phyloP scores from a whole-genome alignment of 148 eudicot genomes.

The Tetragonia tetragonoides region DNA sequence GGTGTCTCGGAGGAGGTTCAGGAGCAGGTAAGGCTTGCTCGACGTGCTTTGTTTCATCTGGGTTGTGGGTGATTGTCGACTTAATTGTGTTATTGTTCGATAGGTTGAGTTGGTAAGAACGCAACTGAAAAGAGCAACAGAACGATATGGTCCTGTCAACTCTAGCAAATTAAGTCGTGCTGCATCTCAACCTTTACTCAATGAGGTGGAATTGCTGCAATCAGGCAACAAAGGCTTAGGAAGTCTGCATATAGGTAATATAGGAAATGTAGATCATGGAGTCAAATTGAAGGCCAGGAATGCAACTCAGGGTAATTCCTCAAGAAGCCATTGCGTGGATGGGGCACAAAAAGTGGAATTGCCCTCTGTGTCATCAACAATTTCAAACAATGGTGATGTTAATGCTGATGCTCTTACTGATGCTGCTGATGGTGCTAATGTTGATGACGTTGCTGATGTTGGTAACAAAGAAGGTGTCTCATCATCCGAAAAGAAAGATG shows the following conservation, averaged over 20 bases:
- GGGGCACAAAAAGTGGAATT: conserved; percentile 28
- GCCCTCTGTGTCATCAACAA: conserved; percentile 31
- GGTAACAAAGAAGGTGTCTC: conserved; percentile 21
- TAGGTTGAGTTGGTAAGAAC: conserved; percentile 87
- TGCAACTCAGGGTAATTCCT: conserved; percentile 30
- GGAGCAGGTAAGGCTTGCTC: conserved; percentile 64
- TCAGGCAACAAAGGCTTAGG: conserved; percentile 45
- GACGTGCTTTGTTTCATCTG: not conserved
- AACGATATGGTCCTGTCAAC: conserved; percentile 63
- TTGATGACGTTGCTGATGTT: not conserved
- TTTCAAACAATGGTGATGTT: conserved; percentile 24
- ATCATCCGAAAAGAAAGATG: conserved; percentile 35
- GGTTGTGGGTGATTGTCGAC: not conserved
- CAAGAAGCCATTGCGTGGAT: conserved; percentile 22
- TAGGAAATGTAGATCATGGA: conserved; percentile 62
- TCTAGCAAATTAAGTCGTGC: conserved; percentile 52
- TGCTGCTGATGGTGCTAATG: conserved; percentile 14
- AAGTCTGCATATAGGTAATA: conserved; percentile 62
- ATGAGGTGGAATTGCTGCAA: conserved; percentile 46
- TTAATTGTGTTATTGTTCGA: conserved; percentile 13
- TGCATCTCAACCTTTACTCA: conserved; percentile 65
- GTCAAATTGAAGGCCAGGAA: conserved; percentile 36
- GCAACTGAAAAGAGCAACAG: conserved; percentile 76
- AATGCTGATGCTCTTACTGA: conserved; percentile 2
- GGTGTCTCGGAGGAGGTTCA: conserved; percentile 92